Conservation (phyloP, 2,329 filamentous ascomycete genomes). For the Aspergillus sp. region DNA sequence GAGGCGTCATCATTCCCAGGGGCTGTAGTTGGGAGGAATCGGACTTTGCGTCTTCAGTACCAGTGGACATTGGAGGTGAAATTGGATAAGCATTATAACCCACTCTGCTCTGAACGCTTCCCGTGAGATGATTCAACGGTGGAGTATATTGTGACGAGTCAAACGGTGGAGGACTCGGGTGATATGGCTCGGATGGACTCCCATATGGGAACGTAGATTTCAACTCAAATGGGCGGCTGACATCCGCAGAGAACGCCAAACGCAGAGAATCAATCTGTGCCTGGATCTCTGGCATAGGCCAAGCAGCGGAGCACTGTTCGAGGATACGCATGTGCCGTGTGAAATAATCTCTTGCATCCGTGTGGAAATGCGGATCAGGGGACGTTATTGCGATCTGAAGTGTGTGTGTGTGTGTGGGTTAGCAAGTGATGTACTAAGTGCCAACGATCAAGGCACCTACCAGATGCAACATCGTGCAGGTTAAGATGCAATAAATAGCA, state of each 20-base stretch:
- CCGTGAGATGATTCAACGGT: slow-evolving; percentile 41
- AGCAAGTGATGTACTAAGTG: neutral
- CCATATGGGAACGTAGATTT: slow-evolving; percentile 83
- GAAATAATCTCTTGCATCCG: slow-evolving; percentile 81
- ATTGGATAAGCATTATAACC: slow-evolving; percentile 59
- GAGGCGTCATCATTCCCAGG: slow-evolving; percentile 35
- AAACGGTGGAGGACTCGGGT: slow-evolving; percentile 58
- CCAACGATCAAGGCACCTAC: slow-evolving; percentile 50
- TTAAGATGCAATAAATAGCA: slow-evolving; percentile 84
- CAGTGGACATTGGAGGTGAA: slow-evolving; percentile 70
- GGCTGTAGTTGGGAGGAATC: slow-evolving; percentile 68
- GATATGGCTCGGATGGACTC: slow-evolving; percentile 61
- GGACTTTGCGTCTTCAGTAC: slow-evolving; percentile 66
- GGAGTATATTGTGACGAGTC: slow-evolving; percentile 42
- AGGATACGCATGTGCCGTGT: slow-evolving; percentile 89
- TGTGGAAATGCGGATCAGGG: slow-evolving; percentile 79
- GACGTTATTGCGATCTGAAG: slow-evolving; percentile 80
- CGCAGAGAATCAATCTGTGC: slow-evolving; percentile 83
- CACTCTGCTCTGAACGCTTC: slow-evolving; percentile 43
- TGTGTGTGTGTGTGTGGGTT: neutral
- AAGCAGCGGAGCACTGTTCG: slow-evolving; percentile 73
- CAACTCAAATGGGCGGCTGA: slow-evolving; percentile 75
- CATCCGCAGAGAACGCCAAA: slow-evolving; percentile 84
- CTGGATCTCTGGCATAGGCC: slow-evolving; percentile 85
- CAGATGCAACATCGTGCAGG: slow-evolving; percentile 86